Evolutionary conservation across 2,329 filamentous ascomycete genomes (phyloP), one percentile per base, ranked within the genome.

Genomic region (Cladosporium velox): DNA sequence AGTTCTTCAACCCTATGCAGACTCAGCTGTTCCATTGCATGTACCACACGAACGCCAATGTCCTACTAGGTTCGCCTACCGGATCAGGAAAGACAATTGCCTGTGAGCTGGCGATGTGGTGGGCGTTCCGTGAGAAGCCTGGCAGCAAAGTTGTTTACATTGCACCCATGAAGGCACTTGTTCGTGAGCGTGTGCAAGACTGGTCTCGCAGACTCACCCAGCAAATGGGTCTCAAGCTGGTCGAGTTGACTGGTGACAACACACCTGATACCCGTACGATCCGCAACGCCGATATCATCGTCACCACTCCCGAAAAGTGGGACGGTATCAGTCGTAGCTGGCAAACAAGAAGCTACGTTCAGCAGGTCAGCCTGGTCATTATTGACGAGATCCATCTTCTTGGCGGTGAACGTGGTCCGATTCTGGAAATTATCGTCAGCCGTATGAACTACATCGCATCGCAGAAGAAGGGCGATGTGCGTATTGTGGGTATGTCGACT

Each of bases 261-360:
- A 99, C 96, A 0, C 96, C 96, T 0, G 95, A 99, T 75, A 99
- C 95, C 0, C 86, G 92, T 60, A 97, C 94, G 0, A 99, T 99
- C 72, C 88, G 93, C 72, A 91, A 98, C 75, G 95, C 95, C 3
- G 95, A 99, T 76, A 92, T 99, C 68, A 99, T 99, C 73, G 93
- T 99, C 73, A 99, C 95, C 0, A 99, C 96, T 0, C 96, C 95
- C n/a, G 95, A 99, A 80, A 99, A 99, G 77, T 99, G 95, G 95
- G 96, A 99, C 76, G 96, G 96, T 86, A 98, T 99, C 72, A 97
- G 92, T 72, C 91, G 95, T 86, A 96, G 92, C 75, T 99, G 96
- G 95, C 93, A 98, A 78, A 98, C 94, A 5, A 90, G 95, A 87
- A 91, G 91, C 67, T 99, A 99, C 72, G 95, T 99, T 49, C 88